These are phyloP conservation scores for Pythium diclinum DNA, from an alignment of 352 stramenopile genomes.

Conservation along the genomic window DNA sequence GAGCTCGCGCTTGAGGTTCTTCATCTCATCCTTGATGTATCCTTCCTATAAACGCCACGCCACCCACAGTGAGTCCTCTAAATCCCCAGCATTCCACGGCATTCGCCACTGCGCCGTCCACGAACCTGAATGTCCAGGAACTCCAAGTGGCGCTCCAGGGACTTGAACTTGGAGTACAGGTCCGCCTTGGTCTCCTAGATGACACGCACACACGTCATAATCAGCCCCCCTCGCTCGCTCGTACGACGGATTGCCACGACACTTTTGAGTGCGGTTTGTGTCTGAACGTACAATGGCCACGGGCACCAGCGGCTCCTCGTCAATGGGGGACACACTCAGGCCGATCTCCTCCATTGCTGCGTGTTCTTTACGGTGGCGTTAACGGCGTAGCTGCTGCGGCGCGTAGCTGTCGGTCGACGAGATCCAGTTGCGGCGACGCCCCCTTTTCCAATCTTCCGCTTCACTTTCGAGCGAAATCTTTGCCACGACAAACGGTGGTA, in stretches of 20 bases:
- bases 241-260: neutral
- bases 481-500: neutral
- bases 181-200: slow-evolving; percentile 37
- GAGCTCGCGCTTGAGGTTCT: slow-evolving; percentile 98
- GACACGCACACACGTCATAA: neutral
- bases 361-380: neutral
- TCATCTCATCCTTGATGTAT: slow-evolving; percentile 99
- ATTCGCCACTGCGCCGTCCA: neutral
- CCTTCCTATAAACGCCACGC: slow-evolving; percentile 76
- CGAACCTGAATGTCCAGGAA: slow-evolving; percentile 74
- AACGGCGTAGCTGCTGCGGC: neutral
- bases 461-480: slow-evolving; percentile 17
- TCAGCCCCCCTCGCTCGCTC: neutral
- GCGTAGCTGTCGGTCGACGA: neutral
- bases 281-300: slow-evolving; percentile 30
- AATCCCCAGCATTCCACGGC: neutral
- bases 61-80: neutral
- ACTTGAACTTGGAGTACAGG: slow-evolving; percentile 50
- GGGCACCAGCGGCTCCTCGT: slow-evolving; percentile 33
- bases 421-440: neutral
- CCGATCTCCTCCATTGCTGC: slow-evolving; percentile 31
- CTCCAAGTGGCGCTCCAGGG: slow-evolving; percentile 43
- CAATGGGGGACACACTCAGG: slow-evolving; percentile 25
- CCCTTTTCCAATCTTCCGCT: slow-evolving; percentile 4
- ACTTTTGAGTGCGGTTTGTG: neutral